Conservation (phyloP, 768 basidiomycete genomes). For the Phaffia australis region DNA sequence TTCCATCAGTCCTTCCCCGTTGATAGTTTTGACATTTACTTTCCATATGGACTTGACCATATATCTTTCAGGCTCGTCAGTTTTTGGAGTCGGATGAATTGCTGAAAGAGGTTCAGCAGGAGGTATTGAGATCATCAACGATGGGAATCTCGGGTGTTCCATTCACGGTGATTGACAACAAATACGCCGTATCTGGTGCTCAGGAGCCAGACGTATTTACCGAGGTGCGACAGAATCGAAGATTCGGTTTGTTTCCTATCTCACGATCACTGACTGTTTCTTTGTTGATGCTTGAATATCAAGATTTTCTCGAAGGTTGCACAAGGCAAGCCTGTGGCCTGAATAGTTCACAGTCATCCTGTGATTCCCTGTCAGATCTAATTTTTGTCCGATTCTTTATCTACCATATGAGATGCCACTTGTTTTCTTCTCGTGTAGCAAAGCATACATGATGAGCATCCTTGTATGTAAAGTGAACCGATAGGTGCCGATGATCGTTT, state of each 20-base stretch:
- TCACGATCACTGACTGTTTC: too few relatives aligned
- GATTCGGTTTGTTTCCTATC: background rate
- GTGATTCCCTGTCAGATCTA: too few relatives aligned
- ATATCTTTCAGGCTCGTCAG: conserved; percentile 45
- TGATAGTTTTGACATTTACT: conserved; percentile 10
- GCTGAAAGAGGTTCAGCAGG: conserved; percentile 52
- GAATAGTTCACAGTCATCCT: too few relatives aligned
- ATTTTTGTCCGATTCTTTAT: too few relatives aligned
- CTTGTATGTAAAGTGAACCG: too few relatives aligned
- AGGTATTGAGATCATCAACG: conserved; percentile 52
- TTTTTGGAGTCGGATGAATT: conserved; percentile 61
- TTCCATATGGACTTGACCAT: background rate
- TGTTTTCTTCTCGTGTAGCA: too few relatives aligned
- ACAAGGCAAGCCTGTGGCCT: too few relatives aligned
- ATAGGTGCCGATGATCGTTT: too few relatives aligned
- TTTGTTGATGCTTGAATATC: too few relatives aligned
- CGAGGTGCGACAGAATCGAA: conserved; percentile 42
- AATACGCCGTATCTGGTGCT: conserved; percentile 65
- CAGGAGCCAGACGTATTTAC: conserved; percentile 61
- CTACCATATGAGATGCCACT: too few relatives aligned
- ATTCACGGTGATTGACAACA: conserved; percentile 64
- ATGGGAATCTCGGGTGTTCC: conserved; percentile 70
- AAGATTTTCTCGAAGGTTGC: too few relatives aligned
- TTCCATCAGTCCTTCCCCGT: conserved; percentile 19
- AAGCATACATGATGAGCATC: too few relatives aligned